Base-by-base conservation (phyloP, 176 grass and related monocot species). In the Themeda triandra region DNA sequence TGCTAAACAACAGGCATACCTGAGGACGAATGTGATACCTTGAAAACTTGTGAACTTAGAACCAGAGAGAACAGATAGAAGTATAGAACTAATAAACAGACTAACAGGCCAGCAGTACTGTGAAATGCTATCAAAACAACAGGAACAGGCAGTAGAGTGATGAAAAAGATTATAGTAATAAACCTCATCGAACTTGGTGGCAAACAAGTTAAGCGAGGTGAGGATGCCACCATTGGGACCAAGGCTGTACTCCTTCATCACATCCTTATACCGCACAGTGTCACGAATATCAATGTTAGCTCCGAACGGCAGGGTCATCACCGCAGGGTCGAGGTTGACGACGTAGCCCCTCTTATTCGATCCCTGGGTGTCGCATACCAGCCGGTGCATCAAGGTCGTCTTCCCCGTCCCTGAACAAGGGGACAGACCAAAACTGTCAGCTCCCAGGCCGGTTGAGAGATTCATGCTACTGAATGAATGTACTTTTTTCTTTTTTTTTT, bases 211-310 rank as follows among this genome's bases (percentile, higher is more conserved):
- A 31, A 99, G 83, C 0, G 91, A 99, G 41, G 96, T 99, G 30
- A 99, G 85, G 78, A 99, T 96, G 39, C 89, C 93, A 6, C 96
- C 96, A 44, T 99, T 99, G n/a, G 96, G 96, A 44, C 96, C 96
- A 44, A 99, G 93, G 15, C 88, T 87, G 24, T 99, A 94, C 84
- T 99, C 93, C 88, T 96, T 99, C 96, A 96, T 99, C 71, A 99
- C 91, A 71, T 99, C 96, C 89, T 99, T 96, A 46, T 99, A 99
- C 4, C 64, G 87, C 65, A 99, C 87, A 0, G 96, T 99, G 66
- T 99, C 96, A 1, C 93, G 89, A 27, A 99, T 99, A 69, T 99
- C 96, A 69, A 99, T 96, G 79, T 99, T 99, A 59, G 96, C 96
- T 28, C 89, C 96, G 0, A 94, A 99, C 2, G 93, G 96, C 66